Conservation (phyloP, 495 filamentous ascomycete species). For the Symbiotaphrina buchneri region DNA sequence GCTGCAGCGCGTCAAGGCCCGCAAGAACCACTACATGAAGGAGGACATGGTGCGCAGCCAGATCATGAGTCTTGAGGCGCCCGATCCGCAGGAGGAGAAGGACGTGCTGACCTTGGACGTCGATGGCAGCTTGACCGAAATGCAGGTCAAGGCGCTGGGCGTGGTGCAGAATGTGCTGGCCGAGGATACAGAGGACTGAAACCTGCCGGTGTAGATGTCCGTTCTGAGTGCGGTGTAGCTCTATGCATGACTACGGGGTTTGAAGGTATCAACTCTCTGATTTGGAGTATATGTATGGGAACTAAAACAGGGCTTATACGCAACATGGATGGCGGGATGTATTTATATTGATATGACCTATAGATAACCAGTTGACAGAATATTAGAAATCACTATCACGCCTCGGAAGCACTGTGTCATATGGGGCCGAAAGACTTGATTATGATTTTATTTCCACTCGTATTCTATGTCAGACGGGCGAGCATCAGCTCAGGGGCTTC, state of each 20-base stretch:
- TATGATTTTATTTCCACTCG: not conserved
- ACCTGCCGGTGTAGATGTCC: too few species aligned
- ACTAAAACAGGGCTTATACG: too few species aligned
- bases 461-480: conserved; percentile 19
- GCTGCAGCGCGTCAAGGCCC: conserved; percentile 43
- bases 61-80: conserved; percentile 65
- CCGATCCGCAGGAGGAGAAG: conserved; percentile 40
- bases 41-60: conserved; percentile 93
- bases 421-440: too few species aligned
- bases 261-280: too few species aligned
- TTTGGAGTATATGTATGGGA: too few species aligned
- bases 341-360: too few species aligned
- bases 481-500: conserved; percentile 78
- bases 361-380: too few species aligned
- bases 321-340: too few species aligned
- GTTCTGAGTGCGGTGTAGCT: too few species aligned
- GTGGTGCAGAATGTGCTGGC: conserved; percentile 19
- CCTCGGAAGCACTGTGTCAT: too few species aligned
- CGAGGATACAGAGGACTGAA: conserved; percentile 5
- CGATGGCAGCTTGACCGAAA: conserved; percentile 33
- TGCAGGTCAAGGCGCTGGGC: conserved; percentile 39
- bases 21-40: conserved; percentile 90
- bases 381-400: too few species aligned
- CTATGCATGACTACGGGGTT: too few species aligned
- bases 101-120: conserved; percentile 78